Evolutionary conservation across 108 stramenopile genomes (phyloP), one percentile per base, ranked within the genome.

Genomic region (Cyclotella atomus): DNA sequence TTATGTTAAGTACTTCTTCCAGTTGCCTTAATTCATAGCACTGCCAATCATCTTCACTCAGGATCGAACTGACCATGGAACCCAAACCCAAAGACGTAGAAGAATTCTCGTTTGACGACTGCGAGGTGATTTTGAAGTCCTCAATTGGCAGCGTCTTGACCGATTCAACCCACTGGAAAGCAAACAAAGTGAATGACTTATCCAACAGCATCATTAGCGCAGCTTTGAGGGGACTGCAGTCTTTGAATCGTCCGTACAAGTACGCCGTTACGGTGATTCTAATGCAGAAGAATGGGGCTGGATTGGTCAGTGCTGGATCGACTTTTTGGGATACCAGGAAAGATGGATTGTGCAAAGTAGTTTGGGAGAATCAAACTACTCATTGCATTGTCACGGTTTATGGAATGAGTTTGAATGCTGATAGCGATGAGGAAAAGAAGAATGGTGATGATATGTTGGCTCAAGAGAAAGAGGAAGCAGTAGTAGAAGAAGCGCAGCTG

Each of bases 241-340:
- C 85, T 16, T 70, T 91, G 20, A 89, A 86, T 76, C 85, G 90
- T 29, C 93, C 93, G 3, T 92, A 85, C 84, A 92, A 94, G 50
- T 92, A 94, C 59, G 75, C 84, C 29, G 66, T 92, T 19, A 89
- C 88, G 0, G 89, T 86, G 50, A 83, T 92, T 20, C 82, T 94
- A 50, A 94, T 91, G 93, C 91, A 94, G 27, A 91, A 91, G 61
- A 89, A 85, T 43, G 93, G 93, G 17, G 90, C 90, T 0, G 93
- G 90, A 3, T 64, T 92, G 30, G 83, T 84, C 28, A 90, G 87
- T 30, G 84, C 85, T 19, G 86, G 87, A 43, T 81, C 88, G n/a
- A 83, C 84, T 29, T 85, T 73, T 59, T 95, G 93, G 90, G 93
- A 91, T 69, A 29, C 79, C 0, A 73, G 50, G 8, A 92, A 85